These are phyloP conservation scores for Melastoma malabathricum DNA, from an alignment of 345 rosid genomes.

Conservation along the genomic window DNA sequence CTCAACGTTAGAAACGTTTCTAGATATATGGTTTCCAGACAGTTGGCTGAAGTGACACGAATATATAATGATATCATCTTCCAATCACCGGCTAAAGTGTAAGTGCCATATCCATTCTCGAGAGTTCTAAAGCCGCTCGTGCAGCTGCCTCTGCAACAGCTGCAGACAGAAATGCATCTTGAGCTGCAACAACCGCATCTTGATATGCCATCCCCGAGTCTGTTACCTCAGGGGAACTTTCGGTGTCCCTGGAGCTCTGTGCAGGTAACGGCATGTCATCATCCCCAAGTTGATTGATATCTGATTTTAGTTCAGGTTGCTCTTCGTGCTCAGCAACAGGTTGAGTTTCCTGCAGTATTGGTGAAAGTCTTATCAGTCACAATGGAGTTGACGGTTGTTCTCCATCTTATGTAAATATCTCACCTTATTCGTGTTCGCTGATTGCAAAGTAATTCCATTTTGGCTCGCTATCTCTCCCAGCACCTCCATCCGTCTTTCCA, in stretches of 20 bases:
- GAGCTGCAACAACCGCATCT: slow-evolving; percentile 28
- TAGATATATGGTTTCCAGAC: no score
- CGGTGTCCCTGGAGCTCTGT: not conserved
- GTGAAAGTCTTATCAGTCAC: not conserved
- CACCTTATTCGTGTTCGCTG: slow-evolving; percentile 13
- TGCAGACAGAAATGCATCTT: slow-evolving; percentile 33
- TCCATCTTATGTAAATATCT: not conserved
- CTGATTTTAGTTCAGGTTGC: slow-evolving; percentile 5
- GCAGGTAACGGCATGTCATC: not conserved
- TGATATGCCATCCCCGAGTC: slow-evolving; percentile 11
- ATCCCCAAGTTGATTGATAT: slow-evolving; percentile 1
- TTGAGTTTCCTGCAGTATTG: slow-evolving; percentile 12
- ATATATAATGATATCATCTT: no score
- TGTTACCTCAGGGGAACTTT: slow-evolving; percentile 11
- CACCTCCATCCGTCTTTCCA: slow-evolving; percentile 24
- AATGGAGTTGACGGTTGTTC: not conserved
- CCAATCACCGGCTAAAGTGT: no score
- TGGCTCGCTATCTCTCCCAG: slow-evolving; percentile 24
- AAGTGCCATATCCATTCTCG: not conserved
- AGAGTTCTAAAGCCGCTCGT: slow-evolving; percentile 32
- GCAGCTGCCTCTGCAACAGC: slow-evolving; percentile 42
- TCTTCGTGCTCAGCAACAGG: not conserved
- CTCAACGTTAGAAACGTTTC: no score
- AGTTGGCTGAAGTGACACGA: no score
- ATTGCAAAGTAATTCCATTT: slow-evolving; percentile 19